Evolutionary conservation across 2,329 filamentous ascomycete species (phyloP).

Genomic region (Fusarium citri): DNA sequence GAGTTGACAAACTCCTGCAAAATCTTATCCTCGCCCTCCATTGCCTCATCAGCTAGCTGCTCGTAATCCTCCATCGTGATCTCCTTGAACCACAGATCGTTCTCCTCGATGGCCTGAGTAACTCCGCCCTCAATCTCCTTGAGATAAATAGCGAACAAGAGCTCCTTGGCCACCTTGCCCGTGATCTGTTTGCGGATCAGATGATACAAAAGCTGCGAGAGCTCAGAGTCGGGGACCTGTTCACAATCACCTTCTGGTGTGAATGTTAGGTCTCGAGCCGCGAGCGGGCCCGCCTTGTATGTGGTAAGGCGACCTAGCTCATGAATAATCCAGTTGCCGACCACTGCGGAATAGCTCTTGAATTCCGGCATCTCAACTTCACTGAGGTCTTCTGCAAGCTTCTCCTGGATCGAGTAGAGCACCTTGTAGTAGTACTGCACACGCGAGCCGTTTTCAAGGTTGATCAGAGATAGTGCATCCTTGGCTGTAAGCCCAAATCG

Average conservation of each 20-base stretch:
- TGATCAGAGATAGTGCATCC: slow-evolving; percentile 84
- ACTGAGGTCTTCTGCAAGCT: slow-evolving; percentile 40
- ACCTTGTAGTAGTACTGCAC: slow-evolving; percentile 85
- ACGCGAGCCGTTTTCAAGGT: slow-evolving; percentile 80
- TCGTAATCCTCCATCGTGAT: slow-evolving; percentile 61
- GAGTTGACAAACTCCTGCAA: slow-evolving; percentile 59
- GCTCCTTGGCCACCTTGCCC: slow-evolving; percentile 67
- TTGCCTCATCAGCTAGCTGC: slow-evolving; percentile 57
- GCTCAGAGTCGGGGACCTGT: slow-evolving; percentile 58
- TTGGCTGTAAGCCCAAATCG: slow-evolving; percentile 78
- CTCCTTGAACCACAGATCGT: slow-evolving; percentile 67
- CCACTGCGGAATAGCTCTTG: slow-evolving; percentile 58
- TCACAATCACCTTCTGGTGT: slow-evolving; percentile 60
- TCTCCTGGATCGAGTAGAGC: slow-evolving; percentile 59
- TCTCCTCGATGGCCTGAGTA: slow-evolving; percentile 57
- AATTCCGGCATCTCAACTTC: slow-evolving; percentile 41
- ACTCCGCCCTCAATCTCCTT: slow-evolving; percentile 59
- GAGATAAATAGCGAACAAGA: slow-evolving; percentile 65
- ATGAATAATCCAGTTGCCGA: slow-evolving; percentile 77
- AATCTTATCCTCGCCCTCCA: slow-evolving; percentile 60
- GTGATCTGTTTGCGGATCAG: slow-evolving; percentile 64
- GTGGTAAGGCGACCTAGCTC: slow-evolving; percentile 77
- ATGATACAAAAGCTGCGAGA: slow-evolving; percentile 64
- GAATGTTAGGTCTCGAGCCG: slow-evolving; percentile 52
- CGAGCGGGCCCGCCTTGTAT: slow-evolving; percentile 55